A percentile compares a stretch with the other conserved stretches of the same genome.
phyloP scores from a whole-genome alignment of 495 filamentous ascomycete species.

The Aspergillus heteromorphus region DNA sequence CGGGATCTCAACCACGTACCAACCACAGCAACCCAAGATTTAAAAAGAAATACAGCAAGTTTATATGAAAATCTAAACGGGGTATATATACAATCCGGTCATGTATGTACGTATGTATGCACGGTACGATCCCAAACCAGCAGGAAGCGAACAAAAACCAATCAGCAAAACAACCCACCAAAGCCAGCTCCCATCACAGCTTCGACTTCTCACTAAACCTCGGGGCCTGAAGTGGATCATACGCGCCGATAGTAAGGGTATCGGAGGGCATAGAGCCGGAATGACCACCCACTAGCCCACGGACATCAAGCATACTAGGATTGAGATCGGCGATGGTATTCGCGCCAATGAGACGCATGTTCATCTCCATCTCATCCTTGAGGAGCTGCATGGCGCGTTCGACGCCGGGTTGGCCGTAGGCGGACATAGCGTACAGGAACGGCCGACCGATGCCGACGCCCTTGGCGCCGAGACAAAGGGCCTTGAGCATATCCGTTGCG shows the following conservation, averaged over 20 bases:
- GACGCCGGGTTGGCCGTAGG: slow-evolving; percentile 84
- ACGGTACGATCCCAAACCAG: background rate
- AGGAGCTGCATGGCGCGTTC: slow-evolving; percentile 90
- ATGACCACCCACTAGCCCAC: slow-evolving; percentile 64
- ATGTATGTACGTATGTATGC: background rate
- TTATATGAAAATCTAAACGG: too few relatives aligned
- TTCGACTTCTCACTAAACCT: slow-evolving; percentile 56
- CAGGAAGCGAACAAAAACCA: background rate
- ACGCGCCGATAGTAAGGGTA: slow-evolving; percentile 56
- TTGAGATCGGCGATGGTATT: slow-evolving; percentile 68
- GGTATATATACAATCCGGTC: background rate
- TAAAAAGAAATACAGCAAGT: too few relatives aligned
- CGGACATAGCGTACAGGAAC: slow-evolving; percentile 93
- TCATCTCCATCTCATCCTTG: slow-evolving; percentile 99
- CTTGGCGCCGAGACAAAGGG: slow-evolving; percentile 84
- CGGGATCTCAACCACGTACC: too few relatives aligned
- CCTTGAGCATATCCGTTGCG: slow-evolving; percentile 94
- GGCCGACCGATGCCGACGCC: slow-evolving; percentile 93
- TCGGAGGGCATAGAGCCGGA: slow-evolving; percentile 61
- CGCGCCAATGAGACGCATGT: slow-evolving; percentile 89
- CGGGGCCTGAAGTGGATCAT: slow-evolving; percentile 61
- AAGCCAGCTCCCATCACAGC: slow-evolving; percentile 23
- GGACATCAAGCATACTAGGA: slow-evolving; percentile 69
- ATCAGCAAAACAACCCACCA: background rate
- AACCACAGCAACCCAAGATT: too few relatives aligned